Conservation (phyloP, 2,329 filamentous ascomycete genomes). For the Sclerotinia glacialis region DNA sequence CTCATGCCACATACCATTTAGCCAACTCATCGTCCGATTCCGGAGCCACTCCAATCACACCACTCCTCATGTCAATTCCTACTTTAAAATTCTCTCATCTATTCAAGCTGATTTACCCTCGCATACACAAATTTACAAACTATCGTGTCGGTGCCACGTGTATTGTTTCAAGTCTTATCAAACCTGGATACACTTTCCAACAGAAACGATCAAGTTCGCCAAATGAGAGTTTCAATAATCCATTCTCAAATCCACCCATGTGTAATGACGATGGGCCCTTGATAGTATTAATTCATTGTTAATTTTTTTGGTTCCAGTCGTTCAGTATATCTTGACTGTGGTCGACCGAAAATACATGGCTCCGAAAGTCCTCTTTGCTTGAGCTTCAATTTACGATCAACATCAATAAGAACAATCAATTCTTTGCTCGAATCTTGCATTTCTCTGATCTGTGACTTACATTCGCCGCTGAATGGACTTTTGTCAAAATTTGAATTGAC, state of each 20-base stretch:
- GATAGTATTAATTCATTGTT: not conserved
- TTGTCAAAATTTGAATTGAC: not conserved
- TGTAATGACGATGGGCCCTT: not conserved
- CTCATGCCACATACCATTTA: constrained; percentile 15
- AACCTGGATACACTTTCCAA: not conserved
- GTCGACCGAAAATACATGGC: not conserved
- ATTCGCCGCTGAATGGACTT: not conserved
- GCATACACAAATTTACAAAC: not conserved
- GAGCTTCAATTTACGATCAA: not conserved
- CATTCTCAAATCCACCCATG: not conserved
- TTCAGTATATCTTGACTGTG: not conserved
- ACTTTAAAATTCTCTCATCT: not conserved
- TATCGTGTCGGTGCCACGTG: constrained; percentile 17
- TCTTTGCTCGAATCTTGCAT: not conserved
- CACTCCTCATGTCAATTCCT: not conserved
- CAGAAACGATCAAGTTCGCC: not conserved
- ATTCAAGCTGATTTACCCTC: not conserved
- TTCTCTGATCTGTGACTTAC: not conserved
- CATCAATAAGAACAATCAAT: not conserved
- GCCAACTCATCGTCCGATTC: constrained; percentile 18
- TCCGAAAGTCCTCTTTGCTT: not conserved
- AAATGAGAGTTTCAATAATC: not conserved
- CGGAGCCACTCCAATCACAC: constrained; percentile 7
- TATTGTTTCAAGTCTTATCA: constrained; percentile 6
- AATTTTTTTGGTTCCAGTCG: not conserved